Evolutionary conservation across 768 basidiomycete genomes (phyloP), one percentile per base, ranked within the genome.

Genomic region (Lenzites betulinus): DNA sequence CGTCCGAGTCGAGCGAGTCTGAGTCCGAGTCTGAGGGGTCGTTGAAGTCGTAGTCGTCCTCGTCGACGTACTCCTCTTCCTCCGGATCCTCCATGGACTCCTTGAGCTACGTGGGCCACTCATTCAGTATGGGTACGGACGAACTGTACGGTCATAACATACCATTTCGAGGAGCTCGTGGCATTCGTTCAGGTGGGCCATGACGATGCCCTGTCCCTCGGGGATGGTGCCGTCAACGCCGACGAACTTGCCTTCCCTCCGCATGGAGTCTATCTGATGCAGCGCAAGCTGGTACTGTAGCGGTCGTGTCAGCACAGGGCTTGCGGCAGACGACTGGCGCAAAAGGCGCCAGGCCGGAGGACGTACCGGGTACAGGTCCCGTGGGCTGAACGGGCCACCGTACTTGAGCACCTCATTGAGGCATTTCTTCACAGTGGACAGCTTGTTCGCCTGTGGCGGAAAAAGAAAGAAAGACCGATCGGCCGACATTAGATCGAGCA

Each of bases 101-200:
- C 70, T 88, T 93, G 59, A 93, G 76, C 91, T 90, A 33, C 30
- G 11, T 4, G 4, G 30, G 11, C 30, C 30, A 33, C 11, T 11
- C 30, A 11, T 33, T 33, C n/a, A 33, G 30, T 4, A 47, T n/a
- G 62, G 7, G 58, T 41, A 54, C 41, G 47, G 35, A 23, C 4
- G 23, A 2, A 25, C 11, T 16, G 12, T 16, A 18, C 12, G 16
- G 51, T 8, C 11, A 25, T 3, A 42, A 70, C 23, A 41, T 65
- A 92, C 92, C 94, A 98, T 96, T 76, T 95, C 94, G 13, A 98
- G 79, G 56, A 98, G 77, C 73, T 98, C 96, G 69, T 98, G 96
- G 60, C 95, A 96, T 74, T 98, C 96, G 64, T 90, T 95, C 51
- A 98, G 77, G 73, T 98, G 94, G 3, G 96, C 95, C 81, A 94